Conservation (phyloP, 140 eudicot species). For the Bidens hawaiensis region DNA sequence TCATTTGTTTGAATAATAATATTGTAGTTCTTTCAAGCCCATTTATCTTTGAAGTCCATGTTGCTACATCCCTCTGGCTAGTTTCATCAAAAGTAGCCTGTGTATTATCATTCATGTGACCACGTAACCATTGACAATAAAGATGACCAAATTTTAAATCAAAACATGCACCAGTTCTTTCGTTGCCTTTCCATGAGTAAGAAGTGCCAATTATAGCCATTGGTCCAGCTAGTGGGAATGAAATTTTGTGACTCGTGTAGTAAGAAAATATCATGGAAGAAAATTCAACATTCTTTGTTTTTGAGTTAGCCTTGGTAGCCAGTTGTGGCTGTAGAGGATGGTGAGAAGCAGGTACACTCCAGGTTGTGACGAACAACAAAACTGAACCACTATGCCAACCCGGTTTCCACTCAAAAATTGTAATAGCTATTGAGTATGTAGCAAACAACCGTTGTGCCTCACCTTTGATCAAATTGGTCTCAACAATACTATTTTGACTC, state of each 20-base stretch:
- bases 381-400: not conserved
- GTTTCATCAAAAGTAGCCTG: constrained; percentile 38
- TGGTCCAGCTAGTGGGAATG: no score
- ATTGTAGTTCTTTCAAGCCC: constrained; percentile 62
- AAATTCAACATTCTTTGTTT: not conserved
- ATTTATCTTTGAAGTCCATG: constrained; percentile 72
- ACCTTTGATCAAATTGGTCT: not conserved
- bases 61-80: constrained; percentile 59
- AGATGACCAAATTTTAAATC: no score
- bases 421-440: not conserved
- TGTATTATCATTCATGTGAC: constrained; percentile 56
- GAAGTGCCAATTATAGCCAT: no score
- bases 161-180: no score
- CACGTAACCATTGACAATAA: no score
- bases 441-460: not conserved
- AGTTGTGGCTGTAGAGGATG: not conserved
- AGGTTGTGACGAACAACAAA: not conserved
- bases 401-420: not conserved
- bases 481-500: not conserved
- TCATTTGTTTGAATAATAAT: constrained; percentile 49
- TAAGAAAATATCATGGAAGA: no score
- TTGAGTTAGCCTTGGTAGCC: not conserved
- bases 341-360: not conserved
- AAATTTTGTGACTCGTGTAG: no score
- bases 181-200: no score